Conservation (phyloP, 352 stramenopile genomes). For the Phytophthora litchii region DNA sequence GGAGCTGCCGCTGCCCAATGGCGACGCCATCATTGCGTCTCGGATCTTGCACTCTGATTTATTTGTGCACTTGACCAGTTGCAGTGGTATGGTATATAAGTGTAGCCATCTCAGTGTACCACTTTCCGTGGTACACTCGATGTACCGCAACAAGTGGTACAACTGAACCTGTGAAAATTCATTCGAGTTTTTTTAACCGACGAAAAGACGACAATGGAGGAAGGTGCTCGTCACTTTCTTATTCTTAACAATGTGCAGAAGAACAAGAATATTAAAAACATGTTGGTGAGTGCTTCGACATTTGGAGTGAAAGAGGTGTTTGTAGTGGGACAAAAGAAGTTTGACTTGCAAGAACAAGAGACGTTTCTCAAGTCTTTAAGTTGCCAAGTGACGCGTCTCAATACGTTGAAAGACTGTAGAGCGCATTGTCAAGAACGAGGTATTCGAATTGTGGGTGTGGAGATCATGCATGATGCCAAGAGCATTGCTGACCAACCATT, state of each 20-base stretch:
- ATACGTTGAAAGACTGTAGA: conserved; percentile 83
- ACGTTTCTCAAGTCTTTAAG: conserved; percentile 50
- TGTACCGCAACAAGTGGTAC: conserved; percentile 2
- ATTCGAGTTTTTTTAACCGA: too few species aligned
- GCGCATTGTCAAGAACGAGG: conserved; percentile 54
- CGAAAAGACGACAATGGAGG: not conserved
- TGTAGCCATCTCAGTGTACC: conserved; percentile 38
- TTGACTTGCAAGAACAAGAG: conserved; percentile 63
- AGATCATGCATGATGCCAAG: conserved; percentile 91
- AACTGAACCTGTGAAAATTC: conserved; percentile 12
- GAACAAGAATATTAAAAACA: conserved; percentile 87
- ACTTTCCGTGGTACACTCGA: not conserved
- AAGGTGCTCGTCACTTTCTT: conserved; percentile 54
- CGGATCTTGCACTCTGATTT: conserved; percentile 40
- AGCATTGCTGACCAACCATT: conserved; percentile 77
- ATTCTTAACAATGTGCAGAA: conserved; percentile 96
- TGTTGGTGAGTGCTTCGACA: conserved; percentile 81
- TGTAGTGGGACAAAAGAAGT: conserved; percentile 90
- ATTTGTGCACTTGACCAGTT: conserved; percentile 19
- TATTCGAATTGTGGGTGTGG: conserved; percentile 92
- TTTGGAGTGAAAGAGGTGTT: conserved; percentile 89
- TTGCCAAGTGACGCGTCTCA: conserved; percentile 68
- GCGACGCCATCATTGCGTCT: conserved; percentile 30
- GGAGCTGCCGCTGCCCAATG: conserved; percentile 23
- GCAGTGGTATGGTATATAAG: conserved; percentile 4